These are phyloP conservation scores for Crotalaria pallida DNA, from an alignment of 306 rosid genomes.

Conservation along the genomic window DNA sequence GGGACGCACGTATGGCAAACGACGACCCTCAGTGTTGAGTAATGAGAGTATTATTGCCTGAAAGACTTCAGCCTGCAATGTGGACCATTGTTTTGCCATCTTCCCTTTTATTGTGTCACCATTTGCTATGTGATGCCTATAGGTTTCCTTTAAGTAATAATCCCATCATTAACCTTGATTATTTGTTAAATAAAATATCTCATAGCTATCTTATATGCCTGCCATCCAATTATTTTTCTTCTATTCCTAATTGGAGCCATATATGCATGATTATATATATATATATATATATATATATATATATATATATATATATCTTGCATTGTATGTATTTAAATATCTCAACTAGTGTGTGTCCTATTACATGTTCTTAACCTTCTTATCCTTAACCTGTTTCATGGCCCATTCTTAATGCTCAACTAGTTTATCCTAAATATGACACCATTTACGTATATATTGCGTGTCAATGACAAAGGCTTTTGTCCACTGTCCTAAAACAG, in stretches of 20 bases:
- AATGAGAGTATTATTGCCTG: conserved; percentile 19
- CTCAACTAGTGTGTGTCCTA: background rate
- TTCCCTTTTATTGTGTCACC: conserved; percentile 19
- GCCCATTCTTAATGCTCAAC: background rate
- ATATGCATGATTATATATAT: background rate
- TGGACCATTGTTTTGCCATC: conserved; percentile 25
- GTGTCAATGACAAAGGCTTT: background rate
- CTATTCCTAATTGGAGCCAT: background rate
- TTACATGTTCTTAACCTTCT: background rate
- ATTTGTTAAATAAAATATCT: conserved; percentile 3
- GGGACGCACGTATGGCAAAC: too few species aligned
- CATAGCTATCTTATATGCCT: conserved; percentile 19
- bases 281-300: too few species aligned
- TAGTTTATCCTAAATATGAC: background rate
- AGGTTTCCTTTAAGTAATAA: background rate
- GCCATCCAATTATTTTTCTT: background rate
- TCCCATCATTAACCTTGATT: conserved; percentile 7
- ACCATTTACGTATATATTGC: background rate
- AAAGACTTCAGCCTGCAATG: background rate
- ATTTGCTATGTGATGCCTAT: background rate
- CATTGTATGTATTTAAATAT: conserved; percentile 12
- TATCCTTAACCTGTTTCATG: conserved; percentile 7
- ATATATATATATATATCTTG: too few species aligned
- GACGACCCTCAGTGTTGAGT: conserved; percentile 35
- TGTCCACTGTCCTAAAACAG: background rate